Percentiles rank a stretch among this genome's conserved stretches.
phyloP scores from a whole-genome alignment of 352 stramenopile genomes.

The Phytophthora tubulina region DNA sequence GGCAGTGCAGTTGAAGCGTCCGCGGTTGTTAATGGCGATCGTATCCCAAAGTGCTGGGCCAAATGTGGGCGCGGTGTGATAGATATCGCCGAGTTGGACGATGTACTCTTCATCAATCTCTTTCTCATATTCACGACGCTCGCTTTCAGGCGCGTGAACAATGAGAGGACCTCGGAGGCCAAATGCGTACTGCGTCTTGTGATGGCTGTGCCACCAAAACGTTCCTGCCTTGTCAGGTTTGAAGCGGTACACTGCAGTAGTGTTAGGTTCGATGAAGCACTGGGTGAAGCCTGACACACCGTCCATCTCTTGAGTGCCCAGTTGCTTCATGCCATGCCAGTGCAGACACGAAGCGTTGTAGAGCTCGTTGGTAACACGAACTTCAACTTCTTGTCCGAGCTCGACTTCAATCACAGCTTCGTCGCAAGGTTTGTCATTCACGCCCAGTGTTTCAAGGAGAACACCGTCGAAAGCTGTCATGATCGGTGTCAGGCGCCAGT shows the following conservation, averaged over 20 bases:
- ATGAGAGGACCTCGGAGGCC: slow-evolving; percentile 45
- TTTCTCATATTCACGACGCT: slow-evolving; percentile 23
- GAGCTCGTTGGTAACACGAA: slow-evolving; percentile 39
- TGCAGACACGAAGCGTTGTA: slow-evolving; percentile 35
- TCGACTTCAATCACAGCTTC: slow-evolving; percentile 37
- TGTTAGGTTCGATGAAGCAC: slow-evolving; percentile 37
- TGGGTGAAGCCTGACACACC: slow-evolving; percentile 44
- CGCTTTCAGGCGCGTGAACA: slow-evolving; percentile 29
- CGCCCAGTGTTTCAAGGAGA: slow-evolving; percentile 20
- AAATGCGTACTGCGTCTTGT: slow-evolving; percentile 43
- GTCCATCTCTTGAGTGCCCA: slow-evolving; percentile 49
- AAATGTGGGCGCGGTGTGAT: slow-evolving; percentile 24
- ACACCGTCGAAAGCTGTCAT: slow-evolving; percentile 35
- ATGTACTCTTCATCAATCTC: slow-evolving; percentile 37
- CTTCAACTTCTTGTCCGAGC: slow-evolving; percentile 38
- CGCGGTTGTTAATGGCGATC: slow-evolving; percentile 44
- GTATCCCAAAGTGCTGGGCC: slow-evolving; percentile 36
- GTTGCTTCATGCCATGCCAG: slow-evolving; percentile 47
- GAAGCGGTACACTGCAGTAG: slow-evolving; percentile 41
- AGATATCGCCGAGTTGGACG: slow-evolving; percentile 39
- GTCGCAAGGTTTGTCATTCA: slow-evolving; percentile 33
- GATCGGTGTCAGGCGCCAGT: slow-evolving; percentile 35
- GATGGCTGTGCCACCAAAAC: slow-evolving; percentile 52
- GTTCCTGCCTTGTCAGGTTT: slow-evolving; percentile 40
- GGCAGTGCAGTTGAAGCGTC: slow-evolving; percentile 44